Percentiles rank a stretch among this genome's conserved stretches.
Evolutionary conservation across 1,139 yeast species (phyloP).

Genomic region (Pichia sp.): DNA sequence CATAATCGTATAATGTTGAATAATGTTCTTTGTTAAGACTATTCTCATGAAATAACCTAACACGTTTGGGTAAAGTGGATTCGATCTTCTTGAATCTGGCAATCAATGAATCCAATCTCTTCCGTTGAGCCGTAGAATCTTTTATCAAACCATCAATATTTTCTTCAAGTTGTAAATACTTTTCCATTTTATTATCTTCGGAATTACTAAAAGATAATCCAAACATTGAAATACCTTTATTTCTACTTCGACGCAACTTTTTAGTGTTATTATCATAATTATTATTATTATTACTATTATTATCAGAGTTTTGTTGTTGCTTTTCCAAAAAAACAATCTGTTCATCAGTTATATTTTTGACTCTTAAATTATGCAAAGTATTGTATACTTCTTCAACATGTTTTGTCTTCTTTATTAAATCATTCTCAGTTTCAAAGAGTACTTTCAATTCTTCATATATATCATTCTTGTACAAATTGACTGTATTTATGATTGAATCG

Average conservation of each 20-base stretch:
- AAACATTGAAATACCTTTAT: conserved; percentile 7
- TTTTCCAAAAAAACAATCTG: conserved; percentile 3
- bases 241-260: background rate
- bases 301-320: background rate
- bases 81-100: conserved; percentile 23
- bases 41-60: conserved; percentile 22
- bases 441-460: conserved; percentile 11
- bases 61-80: conserved; percentile 19
- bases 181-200: conserved; percentile 1
- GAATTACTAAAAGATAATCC: conserved; percentile 1
- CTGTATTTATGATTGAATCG: conserved; percentile 8
- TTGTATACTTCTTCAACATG: conserved; percentile 9
- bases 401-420: conserved; percentile 7
- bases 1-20: conserved; percentile 23
- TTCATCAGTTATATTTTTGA: conserved; percentile 4
- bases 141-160: conserved; percentile 20
- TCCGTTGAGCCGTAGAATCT: conserved; percentile 12
- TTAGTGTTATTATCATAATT: too few relatives aligned
- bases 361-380: conserved; percentile 8
- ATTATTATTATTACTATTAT: background rate
- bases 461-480: conserved; percentile 9
- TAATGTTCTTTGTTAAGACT: conserved; percentile 27
- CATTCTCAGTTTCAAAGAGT: conserved; percentile 8
- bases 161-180: conserved; percentile 25
- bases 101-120: conserved; percentile 18